These are phyloP conservation scores for Tolypocladium endophyticum DNA, from an alignment of 2,329 filamentous ascomycete genomes.

Conservation along the genomic window DNA sequence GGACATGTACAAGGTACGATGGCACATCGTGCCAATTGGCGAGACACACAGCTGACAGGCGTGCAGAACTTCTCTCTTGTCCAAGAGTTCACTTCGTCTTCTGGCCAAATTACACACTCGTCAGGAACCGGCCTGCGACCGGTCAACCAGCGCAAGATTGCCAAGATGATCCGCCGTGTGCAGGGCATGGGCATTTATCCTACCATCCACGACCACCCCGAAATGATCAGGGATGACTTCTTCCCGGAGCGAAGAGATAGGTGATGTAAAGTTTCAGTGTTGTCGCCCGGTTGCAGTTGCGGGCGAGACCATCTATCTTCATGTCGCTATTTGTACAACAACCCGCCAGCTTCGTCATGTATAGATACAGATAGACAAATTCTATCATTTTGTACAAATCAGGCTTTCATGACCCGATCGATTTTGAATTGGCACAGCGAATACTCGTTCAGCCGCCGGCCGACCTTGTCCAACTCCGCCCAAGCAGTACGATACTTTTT, in stretches of 20 bases:
- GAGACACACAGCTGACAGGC: not conserved
- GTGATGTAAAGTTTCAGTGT: not conserved
- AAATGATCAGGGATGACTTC: slow-evolving; percentile 49
- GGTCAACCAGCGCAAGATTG: slow-evolving; percentile 85
- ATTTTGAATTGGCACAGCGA: slow-evolving; percentile 40
- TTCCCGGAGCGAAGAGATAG: slow-evolving; percentile 11
- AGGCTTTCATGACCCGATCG: slow-evolving; percentile 35
- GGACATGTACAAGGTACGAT: slow-evolving; percentile 70
- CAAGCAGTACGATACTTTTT: slow-evolving; percentile 58
- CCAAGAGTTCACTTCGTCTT: slow-evolving; percentile 74
- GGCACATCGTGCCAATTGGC: not conserved
- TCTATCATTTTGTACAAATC: slow-evolving; percentile 23
- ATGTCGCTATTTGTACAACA: slow-evolving; percentile 22
- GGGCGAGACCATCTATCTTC: not conserved
- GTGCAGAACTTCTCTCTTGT: slow-evolving; percentile 82
- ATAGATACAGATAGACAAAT: slow-evolving; percentile 20
- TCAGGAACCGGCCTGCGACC: slow-evolving; percentile 68
- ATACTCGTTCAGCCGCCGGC: slow-evolving; percentile 31
- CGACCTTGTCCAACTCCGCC: slow-evolving; percentile 50
- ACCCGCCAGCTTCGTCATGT: slow-evolving; percentile 18
- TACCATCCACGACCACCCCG: slow-evolving; percentile 80
- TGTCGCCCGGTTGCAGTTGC: not conserved
- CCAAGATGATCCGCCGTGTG: slow-evolving; percentile 81
- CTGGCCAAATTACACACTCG: slow-evolving; percentile 76
- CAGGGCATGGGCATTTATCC: slow-evolving; percentile 89